phyloP scores from a whole-genome alignment of 495 filamentous ascomycete genomes.

The Friedmanniomyces endolithicus region DNA sequence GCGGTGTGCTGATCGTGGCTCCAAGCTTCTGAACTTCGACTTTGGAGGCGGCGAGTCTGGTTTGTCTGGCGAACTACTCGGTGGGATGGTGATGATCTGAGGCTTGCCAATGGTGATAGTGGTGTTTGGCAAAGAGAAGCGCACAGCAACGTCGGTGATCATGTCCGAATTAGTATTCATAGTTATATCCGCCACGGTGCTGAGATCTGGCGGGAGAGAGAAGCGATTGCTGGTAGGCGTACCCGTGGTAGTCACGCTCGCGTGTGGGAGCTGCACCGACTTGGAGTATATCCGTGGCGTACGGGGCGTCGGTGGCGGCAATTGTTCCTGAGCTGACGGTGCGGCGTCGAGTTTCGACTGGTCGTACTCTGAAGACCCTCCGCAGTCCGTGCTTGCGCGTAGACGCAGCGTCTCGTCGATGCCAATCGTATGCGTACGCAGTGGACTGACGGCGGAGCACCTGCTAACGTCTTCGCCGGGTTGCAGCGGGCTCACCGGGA shows the following conservation, averaged over 20 bases:
- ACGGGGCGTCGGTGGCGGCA: conserved; percentile 14
- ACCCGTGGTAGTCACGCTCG: conserved; percentile 1
- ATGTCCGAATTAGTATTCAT: conserved; percentile 18
- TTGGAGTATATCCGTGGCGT: conserved; percentile 20
- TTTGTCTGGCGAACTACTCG: conserved; percentile 15
- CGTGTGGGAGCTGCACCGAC: conserved; percentile 16
- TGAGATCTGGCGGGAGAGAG: conserved; percentile 19
- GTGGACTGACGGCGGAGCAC: conserved; percentile 19
- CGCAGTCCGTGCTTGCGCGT: not conserved
- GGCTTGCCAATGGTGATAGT: conserved; percentile 19
- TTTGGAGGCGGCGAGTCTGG: conserved; percentile 3
- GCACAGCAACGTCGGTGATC: conserved; percentile 21
- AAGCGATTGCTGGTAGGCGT: conserved; percentile 13
- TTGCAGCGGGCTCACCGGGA: conserved; percentile 15
- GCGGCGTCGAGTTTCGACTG: not conserved
- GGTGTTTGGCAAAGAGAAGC: conserved; percentile 21
- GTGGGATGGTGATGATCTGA: conserved; percentile 19
- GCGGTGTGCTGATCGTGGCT: conserved; percentile 3
- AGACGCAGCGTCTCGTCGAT: conserved; percentile 17
- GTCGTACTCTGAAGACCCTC: not conserved
- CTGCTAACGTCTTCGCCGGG: conserved; percentile 13
- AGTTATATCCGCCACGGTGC: conserved; percentile 13
- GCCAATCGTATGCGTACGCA: conserved; percentile 18
- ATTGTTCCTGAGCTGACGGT: not conserved
- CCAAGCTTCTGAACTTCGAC: not conserved